Evolutionary conservation across 1,284 basidiomycete species (phyloP).

Genomic region (Puccinia triticina): DNA sequence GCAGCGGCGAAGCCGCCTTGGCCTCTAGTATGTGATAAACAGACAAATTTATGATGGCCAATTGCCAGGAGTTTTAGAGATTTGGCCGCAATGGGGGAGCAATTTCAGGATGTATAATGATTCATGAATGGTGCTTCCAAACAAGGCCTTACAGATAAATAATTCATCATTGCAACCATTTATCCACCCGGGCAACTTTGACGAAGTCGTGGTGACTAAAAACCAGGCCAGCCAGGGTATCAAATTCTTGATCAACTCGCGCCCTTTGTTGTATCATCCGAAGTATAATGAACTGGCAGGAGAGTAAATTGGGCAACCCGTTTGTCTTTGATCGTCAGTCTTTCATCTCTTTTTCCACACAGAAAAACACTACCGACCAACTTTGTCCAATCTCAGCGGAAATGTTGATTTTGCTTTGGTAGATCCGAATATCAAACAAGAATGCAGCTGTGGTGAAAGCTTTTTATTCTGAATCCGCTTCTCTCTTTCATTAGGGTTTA

Average conservation of each 20-base stretch:
- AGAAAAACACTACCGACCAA: not conserved
- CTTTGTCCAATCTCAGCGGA: not conserved
- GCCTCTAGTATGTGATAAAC: too few relatives aligned
- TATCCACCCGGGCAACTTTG: conserved; percentile 76
- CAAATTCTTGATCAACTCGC: conserved; percentile 90
- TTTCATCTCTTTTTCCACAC: conserved; percentile 54
- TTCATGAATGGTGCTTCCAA: too few relatives aligned
- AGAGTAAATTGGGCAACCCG: conserved; percentile 86
- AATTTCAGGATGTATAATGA: too few relatives aligned
- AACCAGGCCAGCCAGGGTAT: conserved; percentile 76
- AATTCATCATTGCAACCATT: too few relatives aligned
- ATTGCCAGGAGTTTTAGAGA: too few relatives aligned
- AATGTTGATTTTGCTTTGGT: not conserved
- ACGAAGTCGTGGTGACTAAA: conserved; percentile 82
- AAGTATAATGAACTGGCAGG: conserved; percentile 98
- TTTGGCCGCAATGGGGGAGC: too few relatives aligned
- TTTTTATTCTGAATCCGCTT: conserved; percentile 47
- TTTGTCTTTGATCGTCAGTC: conserved; percentile 85
- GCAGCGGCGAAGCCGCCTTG: too few relatives aligned
- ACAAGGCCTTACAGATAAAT: too few relatives aligned
- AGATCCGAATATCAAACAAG: conserved; percentile 70
- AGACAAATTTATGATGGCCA: too few relatives aligned
- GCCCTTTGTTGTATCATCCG: conserved; percentile 98
- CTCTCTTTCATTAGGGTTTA: too few relatives aligned
- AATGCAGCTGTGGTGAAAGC: conserved; percentile 84